phyloP scores from a whole-genome alignment of 306 rosid species.

The Vicia faba region DNA sequence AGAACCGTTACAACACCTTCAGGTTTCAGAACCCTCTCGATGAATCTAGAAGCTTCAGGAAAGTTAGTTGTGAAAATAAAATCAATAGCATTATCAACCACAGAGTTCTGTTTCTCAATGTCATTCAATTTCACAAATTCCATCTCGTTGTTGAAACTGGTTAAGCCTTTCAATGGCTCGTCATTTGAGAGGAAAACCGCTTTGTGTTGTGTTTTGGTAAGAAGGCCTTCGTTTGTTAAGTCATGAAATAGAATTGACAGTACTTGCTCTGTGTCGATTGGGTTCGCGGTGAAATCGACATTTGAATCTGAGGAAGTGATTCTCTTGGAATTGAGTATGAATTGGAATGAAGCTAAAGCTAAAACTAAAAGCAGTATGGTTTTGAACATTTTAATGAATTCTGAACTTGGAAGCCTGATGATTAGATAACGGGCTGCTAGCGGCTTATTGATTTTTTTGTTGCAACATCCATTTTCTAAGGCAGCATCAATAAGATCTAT shows the following conservation, averaged over 20 bases:
- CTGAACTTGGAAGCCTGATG: constrained; percentile 43
- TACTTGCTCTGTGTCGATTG: constrained; percentile 5
- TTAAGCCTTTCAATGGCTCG: background rate
- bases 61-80: constrained; percentile 46
- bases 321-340: constrained; percentile 2
- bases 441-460: constrained; percentile 23
- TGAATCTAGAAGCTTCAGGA: constrained; percentile 38
- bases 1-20: constrained; percentile 44
- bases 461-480: constrained; percentile 22
- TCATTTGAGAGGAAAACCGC: constrained; percentile 34
- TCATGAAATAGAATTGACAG: constrained; percentile 47
- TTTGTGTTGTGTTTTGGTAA: constrained; percentile 30
- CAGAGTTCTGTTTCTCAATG: constrained; percentile 32
- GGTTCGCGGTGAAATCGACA: background rate
- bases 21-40: constrained; percentile 50
- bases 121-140: constrained; percentile 37
- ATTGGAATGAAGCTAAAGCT: constrained; percentile 34
- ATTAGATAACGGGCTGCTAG: constrained; percentile 41
- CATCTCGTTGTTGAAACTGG: constrained; percentile 35
- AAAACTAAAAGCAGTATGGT: constrained; percentile 40
- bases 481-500: constrained; percentile 37
- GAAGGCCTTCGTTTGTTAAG: constrained; percentile 56
- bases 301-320: constrained; percentile 5
- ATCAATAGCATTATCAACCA: constrained; percentile 38
- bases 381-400: constrained; percentile 35